Evolutionary conservation across 2,329 filamentous ascomycete species (phyloP).

Genomic region (Dothiorella sarmentorum): DNA sequence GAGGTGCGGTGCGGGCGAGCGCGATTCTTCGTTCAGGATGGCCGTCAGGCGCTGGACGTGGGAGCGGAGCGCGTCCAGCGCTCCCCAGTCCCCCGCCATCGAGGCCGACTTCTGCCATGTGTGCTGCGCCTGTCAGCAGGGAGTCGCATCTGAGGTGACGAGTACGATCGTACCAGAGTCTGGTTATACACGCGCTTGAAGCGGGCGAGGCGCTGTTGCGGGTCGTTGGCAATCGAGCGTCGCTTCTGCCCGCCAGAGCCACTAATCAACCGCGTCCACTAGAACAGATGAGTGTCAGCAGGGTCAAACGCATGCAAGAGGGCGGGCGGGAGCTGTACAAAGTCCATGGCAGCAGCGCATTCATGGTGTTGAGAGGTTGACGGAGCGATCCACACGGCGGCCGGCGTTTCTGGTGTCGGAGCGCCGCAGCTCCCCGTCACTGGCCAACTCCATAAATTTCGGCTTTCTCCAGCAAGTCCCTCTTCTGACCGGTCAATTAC

Average conservation of each 20-base stretch:
- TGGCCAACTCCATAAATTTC: not conserved
- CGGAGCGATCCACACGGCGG: slow-evolving; percentile 13
- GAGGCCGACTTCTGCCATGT: slow-evolving; percentile 58
- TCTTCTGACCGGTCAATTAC: not conserved
- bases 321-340: slow-evolving; percentile 13
- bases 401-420: slow-evolving; percentile 18
- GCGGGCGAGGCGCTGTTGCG: slow-evolving; percentile 57
- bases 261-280: slow-evolving; percentile 63
- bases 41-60: slow-evolving; percentile 56
- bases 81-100: slow-evolving; percentile 49
- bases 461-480: not conserved
- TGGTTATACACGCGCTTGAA: slow-evolving; percentile 61
- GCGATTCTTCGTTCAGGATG: slow-evolving; percentile 84
- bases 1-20: slow-evolving; percentile 82
- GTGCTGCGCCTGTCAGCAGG: slow-evolving; percentile 41
- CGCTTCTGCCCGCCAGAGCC: slow-evolving; percentile 51
- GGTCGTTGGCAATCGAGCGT: slow-evolving; percentile 50
- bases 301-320: not conserved
- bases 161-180: too few species aligned
- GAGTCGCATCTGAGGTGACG: slow-evolving; percentile 1
- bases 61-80: slow-evolving; percentile 49
- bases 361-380: slow-evolving; percentile 17
- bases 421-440: not conserved
- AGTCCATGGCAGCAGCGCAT: slow-evolving; percentile 20
- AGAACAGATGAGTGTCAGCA: slow-evolving; percentile 18